phyloP scores from a whole-genome alignment of 768 basidiomycete species.

The Pleurotus pulmonarius region DNA sequence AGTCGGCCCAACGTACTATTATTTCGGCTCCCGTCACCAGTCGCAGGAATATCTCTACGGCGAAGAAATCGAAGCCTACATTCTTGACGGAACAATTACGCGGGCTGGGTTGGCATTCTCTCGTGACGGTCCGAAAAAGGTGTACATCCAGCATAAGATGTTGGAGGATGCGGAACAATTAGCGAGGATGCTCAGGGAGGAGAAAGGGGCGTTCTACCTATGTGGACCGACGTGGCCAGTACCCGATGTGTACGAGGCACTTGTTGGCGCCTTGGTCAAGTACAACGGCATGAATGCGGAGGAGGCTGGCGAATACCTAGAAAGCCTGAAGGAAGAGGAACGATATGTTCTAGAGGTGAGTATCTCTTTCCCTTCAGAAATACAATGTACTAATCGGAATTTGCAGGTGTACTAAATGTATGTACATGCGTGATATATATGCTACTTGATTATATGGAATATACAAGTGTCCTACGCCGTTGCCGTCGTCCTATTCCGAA shows the following conservation, averaged over 20 bases:
- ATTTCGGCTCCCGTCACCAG: conserved; percentile 96
- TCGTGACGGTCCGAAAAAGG: conserved; percentile 86
- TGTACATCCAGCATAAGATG: conserved; percentile 99
- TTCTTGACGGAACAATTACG: conserved; percentile 79
- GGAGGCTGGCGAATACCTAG: conserved; percentile 77
- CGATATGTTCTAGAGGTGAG: conserved; percentile 93
- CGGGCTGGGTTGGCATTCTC: conserved; percentile 96
- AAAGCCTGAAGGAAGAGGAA: conserved; percentile 92
- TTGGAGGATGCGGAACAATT: conserved; percentile 79
- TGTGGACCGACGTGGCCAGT: conserved; percentile 99
- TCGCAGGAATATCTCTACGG: conserved; percentile 96
- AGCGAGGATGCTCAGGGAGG: conserved; percentile 67
- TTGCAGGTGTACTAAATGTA: conserved; percentile 10
- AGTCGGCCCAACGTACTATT: conserved; percentile 94
- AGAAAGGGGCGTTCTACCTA: conserved; percentile 86
- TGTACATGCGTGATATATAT: conserved; percentile 4
- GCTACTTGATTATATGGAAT: conserved; percentile 22
- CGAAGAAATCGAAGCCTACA: conserved; percentile 93
- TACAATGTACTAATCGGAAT: not conserved
- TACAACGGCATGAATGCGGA: conserved; percentile 62
- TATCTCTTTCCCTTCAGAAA: not conserved
- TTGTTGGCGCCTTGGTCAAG: conserved; percentile 76
- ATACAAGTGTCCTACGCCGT: not conserved
- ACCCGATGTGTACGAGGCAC: conserved; percentile 92
- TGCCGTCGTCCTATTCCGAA: not conserved